Evolutionary conservation across 371 early-diverging fungal species (phyloP), one percentile per base, ranked within the genome.

Genomic region (Quaeritorhiza haematococci): DNA sequence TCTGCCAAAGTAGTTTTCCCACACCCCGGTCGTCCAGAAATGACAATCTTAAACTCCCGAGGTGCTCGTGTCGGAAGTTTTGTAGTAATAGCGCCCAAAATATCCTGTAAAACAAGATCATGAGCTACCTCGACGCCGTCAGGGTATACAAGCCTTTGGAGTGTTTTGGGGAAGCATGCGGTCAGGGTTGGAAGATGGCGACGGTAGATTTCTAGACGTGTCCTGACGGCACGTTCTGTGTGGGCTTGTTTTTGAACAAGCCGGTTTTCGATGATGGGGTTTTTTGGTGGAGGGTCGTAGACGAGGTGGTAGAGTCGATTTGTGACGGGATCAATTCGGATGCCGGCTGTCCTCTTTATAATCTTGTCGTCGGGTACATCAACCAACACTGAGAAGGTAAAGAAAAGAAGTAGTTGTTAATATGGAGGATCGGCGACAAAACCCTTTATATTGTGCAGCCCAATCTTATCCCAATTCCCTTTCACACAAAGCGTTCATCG

Each of bases 11-110:
- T 61, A 17, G 68, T 64, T 53, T 65, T 71, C 15, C 78, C 78
- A 33, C 67, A 61, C 7, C 78, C 78, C 5, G 75, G 72, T 42
- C 67, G 33, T 13, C 78, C 78, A 15, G 55, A 59, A 17, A 77
- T 46, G 3, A 75, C 30, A 30, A 70, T 48, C 47, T 53, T 59
- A 33, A 74, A 60, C 60, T 62, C 58, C 33, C 69, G 34, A 34
- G 78, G 78, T 30, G 73, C 76, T 33, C 61, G 35, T 5, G 69
- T 60, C 46, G 53, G 49, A 41, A 27, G 51, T 48, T 49, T 49
- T 15, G 38, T 62, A 10, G 59, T 66, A 6, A 71, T n/a, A 35
- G 32, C 59, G 0, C 28, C 28, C 26, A 61, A 26, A 26, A 71
- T 52, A 19, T 62, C 62, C 49, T 27, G 30, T 3, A 66, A 13